Base-by-base conservation (phyloP, 2,329 filamentous ascomycete genomes). In the Aspergillus neoniger region DNA sequence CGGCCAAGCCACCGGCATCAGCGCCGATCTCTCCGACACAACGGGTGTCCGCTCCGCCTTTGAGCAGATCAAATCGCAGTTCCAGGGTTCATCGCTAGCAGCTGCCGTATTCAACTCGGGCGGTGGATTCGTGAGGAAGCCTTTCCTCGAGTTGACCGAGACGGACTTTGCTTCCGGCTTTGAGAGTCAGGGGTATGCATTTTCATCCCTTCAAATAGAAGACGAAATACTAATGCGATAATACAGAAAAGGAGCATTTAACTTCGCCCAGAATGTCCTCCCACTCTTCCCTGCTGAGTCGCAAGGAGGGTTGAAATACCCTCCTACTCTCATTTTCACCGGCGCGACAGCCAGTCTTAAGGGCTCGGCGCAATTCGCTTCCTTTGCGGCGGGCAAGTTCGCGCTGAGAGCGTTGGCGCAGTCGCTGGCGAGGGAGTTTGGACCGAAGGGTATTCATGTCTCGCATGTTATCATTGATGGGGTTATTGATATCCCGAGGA, bases 381-480 rank as follows among this genome's bases (percentile, higher is more conserved):
- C 84, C 7, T 96, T 96, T 70, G 89, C 91, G 0, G 85, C 87
- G 2, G 89, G 89, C 28, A 96, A 96, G 74, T 96, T 92, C 73
- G 91, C 91, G 4, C 79, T 90, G 67, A 83, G 92, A 32, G 91
- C 88, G 0, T 77, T 96, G 54, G 83, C 85, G 0, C 91, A 94
- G 75, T 89, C 86, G 36, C 81, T 96, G 25, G 90, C 92, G 0
- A 85, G 89, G 59, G 92, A 96, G 74, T 96, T 95, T 74, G 91
- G 90, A 0, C 91, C 92, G 0, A 82, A 91, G 74, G 92, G 92
- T 2, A 85, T 96, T 1, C 92, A 96, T 74, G 89, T 96, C 1
- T 86, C 89, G 0, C 91, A 96, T 77, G 87, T 88, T 5, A 86
- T 96, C 62, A 88, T 96, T 57, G 92, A 96, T 71, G 92, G 91